Conservation (phyloP, 2,329 filamentous ascomycete genomes). For the Aspergillus uvarum region DNA sequence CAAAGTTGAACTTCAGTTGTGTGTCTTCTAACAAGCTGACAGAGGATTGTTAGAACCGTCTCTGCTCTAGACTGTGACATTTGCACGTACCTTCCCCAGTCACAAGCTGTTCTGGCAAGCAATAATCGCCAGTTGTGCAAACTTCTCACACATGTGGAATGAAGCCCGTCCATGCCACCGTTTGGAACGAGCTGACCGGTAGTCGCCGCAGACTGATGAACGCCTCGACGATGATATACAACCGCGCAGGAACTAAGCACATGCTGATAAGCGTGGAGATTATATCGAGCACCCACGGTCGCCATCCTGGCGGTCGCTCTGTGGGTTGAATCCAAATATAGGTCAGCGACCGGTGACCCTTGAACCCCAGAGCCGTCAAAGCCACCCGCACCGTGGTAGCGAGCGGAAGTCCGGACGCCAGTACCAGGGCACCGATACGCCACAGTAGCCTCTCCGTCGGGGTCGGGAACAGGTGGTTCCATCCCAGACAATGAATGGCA, state of each 20-base stretch:
- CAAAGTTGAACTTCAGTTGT: too few relatives aligned
- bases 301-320: neutral
- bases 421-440: neutral
- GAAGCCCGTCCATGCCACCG: conserved; percentile 12
- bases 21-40: too few relatives aligned
- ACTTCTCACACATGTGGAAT: conserved; percentile 4
- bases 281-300: neutral
- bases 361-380: neutral
- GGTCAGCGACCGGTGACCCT: neutral
- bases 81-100: neutral
- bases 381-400: neutral
- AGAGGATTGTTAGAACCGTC: too few relatives aligned
- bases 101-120: neutral
- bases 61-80: too few relatives aligned
- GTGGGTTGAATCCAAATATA: neutral
- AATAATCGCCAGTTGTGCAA: too few relatives aligned
- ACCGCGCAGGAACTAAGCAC: neutral
- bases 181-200: conserved; percentile 17
- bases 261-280: neutral
- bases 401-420: neutral
- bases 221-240: conserved; percentile 4
- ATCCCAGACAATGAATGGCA: conserved; percentile 1
- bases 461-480: conserved; percentile 8
- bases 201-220: conserved; percentile 2
- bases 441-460: neutral